Evolutionary conservation across 495 filamentous ascomycete genomes (phyloP), one percentile per base, ranked within the genome.

Genomic region (Penicillium alfredii): DNA sequence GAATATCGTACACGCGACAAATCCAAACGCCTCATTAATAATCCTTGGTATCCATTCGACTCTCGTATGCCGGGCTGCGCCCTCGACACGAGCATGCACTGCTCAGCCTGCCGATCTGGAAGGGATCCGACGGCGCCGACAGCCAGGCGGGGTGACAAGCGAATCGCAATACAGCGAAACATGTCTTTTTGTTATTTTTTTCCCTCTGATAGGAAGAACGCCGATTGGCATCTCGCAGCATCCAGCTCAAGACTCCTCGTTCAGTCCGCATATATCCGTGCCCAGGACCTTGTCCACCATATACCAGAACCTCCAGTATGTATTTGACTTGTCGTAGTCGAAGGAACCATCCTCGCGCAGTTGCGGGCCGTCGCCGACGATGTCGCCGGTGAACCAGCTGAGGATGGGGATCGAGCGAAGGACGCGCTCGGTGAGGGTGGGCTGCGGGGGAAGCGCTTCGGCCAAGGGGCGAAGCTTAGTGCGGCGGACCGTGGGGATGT

Each of bases 321-420:
- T 54, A 40, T 78, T 84, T 3, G 87, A 87, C 41, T 69, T 74
- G 23, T 70, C 73, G 60, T 75, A 82, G 47, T 94, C 87, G 42
- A 93, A 88, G 2, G 76, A 74, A n/a, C 86, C 87, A 30, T 78
- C 66, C n/a, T 88, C 86, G 21, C 69, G 78, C 26, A 84, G 71
- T 24, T 85, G 84, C 13, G 89, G 78, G 34, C 79, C 74, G 44
- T 79, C 79, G 3, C 87, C 88, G 37, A 93, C 89, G 38, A 92
- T 77, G 41, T 86, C 83, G 17, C 82, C 77, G 4, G 75, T 81
- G 44, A 88, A 81, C 75, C 80, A 83, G 38, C 67, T 73, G 33
- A 84, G 50, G 30, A 83, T 62, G 1, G 81, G 80, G 21, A 86
- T 74, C 16, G 74, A 71, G 23, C 68, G 69, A 20, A 82, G 53